phyloP scores from a whole-genome alignment of 345 rosid species.

The Durio zibethinus region DNA sequence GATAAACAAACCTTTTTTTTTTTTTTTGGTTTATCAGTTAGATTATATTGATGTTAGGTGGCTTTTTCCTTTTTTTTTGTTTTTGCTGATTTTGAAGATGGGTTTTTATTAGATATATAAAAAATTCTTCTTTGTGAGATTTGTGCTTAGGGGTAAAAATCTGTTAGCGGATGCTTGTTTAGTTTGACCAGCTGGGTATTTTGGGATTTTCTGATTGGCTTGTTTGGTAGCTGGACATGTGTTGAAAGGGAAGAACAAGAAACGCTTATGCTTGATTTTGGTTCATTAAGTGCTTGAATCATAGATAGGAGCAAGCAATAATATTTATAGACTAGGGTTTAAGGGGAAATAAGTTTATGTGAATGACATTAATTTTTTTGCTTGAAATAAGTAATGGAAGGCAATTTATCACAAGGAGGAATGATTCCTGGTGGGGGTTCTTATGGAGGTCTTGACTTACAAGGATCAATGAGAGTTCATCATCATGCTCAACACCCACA shows the following conservation, averaged over 20 bases:
- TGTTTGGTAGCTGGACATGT: slow-evolving; percentile 1
- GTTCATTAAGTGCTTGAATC: background rate
- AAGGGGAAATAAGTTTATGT: slow-evolving; percentile 16
- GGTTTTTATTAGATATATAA: background rate
- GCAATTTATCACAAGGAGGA: slow-evolving; percentile 66
- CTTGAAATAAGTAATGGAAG: slow-evolving; percentile 48
- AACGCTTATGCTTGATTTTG: slow-evolving; percentile 18
- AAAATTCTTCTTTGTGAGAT: slow-evolving; percentile 2
- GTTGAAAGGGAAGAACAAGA: background rate
- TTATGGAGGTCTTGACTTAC: slow-evolving; percentile 72
- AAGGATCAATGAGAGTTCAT: slow-evolving; percentile 59
- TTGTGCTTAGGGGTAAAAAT: slow-evolving; percentile 3
- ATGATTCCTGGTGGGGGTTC: slow-evolving; percentile 57
- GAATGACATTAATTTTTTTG: slow-evolving; percentile 17
- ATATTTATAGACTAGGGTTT: slow-evolving; percentile 11
- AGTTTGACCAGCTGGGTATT: slow-evolving; percentile 11
- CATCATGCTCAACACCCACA: slow-evolving; percentile 49
- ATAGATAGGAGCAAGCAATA: background rate
- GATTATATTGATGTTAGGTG: background rate
- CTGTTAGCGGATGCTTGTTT: slow-evolving; percentile 15
- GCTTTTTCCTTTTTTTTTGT: background rate
- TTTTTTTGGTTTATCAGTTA: background rate
- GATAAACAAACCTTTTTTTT: slow-evolving; percentile 12
- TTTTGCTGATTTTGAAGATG: slow-evolving; percentile 13
- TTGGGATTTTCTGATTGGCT: background rate